These are phyloP conservation scores for Corynascus novoguineensis DNA, from an alignment of 495 filamentous ascomycete species.

Conservation along the genomic window DNA sequence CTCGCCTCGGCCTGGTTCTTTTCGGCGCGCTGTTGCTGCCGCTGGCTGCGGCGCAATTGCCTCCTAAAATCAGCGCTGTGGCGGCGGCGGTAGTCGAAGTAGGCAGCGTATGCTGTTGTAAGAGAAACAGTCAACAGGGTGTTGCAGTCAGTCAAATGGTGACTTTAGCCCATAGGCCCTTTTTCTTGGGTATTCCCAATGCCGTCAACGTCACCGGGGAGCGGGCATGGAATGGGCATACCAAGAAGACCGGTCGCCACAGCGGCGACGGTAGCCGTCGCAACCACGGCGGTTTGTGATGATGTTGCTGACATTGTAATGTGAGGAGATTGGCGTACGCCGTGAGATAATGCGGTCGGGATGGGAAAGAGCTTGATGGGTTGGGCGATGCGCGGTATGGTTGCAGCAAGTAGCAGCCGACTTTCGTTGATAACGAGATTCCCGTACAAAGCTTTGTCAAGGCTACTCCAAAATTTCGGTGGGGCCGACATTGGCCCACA, in stretches of 20 bases:
- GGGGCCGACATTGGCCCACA: not conserved
- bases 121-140: not conserved
- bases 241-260: constrained; percentile 70
- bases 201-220: constrained; percentile 3
- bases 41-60: constrained; percentile 74
- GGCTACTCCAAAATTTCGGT: not conserved
- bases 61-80: constrained; percentile 82
- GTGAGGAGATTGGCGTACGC: not conserved
- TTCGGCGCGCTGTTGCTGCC: constrained; percentile 63
- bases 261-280: constrained; percentile 66
- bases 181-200: constrained; percentile 48
- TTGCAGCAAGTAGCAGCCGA: not conserved
- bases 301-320: constrained; percentile 46
- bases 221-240: constrained; percentile 36
- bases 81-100: constrained; percentile 92
- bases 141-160: not conserved
- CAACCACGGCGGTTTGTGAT: constrained; percentile 64
- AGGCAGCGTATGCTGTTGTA: constrained; percentile 66
- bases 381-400: too few species aligned
- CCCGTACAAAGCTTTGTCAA: not conserved
- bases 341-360: not conserved
- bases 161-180: too few species aligned
- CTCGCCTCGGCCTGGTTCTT: constrained; percentile 71
- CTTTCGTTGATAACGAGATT: not conserved
- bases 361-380: not conserved